These are phyloP conservation scores for Blastobotrys ciferrii DNA, from an alignment of 1,139 yeast genomes.

Conservation along the genomic window DNA sequence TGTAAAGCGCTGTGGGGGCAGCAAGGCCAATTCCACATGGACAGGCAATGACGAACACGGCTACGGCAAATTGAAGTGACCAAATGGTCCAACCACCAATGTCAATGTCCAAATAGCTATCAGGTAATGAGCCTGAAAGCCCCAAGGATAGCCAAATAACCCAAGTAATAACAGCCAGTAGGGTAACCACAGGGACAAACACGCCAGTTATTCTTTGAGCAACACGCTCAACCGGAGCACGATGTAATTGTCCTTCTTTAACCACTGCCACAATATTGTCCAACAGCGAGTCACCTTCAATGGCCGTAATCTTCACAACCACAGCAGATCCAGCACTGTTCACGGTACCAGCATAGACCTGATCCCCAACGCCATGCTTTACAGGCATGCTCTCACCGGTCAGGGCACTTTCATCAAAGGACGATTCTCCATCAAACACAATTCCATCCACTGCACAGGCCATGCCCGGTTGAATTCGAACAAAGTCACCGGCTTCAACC, in stretches of 20 bases:
- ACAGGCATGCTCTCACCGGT: conserved; percentile 79
- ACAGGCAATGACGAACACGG: conserved; percentile 85
- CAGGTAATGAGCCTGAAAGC: conserved; percentile 53
- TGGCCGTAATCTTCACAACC: conserved; percentile 55
- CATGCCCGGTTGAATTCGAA: conserved; percentile 61
- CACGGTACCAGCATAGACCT: conserved; percentile 69
- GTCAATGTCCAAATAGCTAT: conserved; percentile 55
- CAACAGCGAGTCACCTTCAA: conserved; percentile 63
- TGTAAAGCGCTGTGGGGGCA: conserved; percentile 89
- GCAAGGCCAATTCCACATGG: conserved; percentile 92
- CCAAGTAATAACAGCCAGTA: conserved; percentile 64
- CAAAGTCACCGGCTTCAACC: conserved; percentile 62
- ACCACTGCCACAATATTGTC: conserved; percentile 71
- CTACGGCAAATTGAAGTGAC: conserved; percentile 73
- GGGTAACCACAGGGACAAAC: conserved; percentile 68
- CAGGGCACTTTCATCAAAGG: conserved; percentile 73
- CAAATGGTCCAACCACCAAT: conserved; percentile 76
- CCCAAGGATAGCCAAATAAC: conserved; percentile 65
- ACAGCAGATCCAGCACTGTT: conserved; percentile 58
- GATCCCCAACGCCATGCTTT: conserved; percentile 58
- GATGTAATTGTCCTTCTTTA: conserved; percentile 67
- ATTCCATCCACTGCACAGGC: conserved; percentile 73
- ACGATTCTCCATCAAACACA: conserved; percentile 53
- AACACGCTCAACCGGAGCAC: conserved; percentile 71
- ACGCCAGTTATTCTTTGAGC: conserved; percentile 71